Evolutionary conservation across 2,329 filamentous ascomycete genomes (phyloP).

Genomic region (Diaporthe humulicola): DNA sequence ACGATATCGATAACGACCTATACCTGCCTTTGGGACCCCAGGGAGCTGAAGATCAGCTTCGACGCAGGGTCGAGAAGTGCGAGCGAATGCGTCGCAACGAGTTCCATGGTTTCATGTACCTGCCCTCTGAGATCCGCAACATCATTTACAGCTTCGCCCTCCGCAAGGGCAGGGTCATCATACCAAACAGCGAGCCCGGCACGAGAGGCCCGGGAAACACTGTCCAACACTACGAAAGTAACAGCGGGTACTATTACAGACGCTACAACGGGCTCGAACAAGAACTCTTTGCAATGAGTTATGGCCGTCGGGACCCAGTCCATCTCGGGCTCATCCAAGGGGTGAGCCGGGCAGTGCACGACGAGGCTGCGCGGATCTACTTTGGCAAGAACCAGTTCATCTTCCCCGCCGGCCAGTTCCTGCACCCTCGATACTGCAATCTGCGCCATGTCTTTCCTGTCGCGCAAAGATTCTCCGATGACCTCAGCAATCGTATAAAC

Average conservation of each 20-base stretch:
- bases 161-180: constrained; percentile 1
- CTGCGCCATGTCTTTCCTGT: neutral
- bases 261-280: constrained; percentile 2
- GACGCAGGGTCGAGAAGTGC: neutral
- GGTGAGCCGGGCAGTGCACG: constrained; percentile 18
- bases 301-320: neutral
- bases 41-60: neutral
- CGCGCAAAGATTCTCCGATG: neutral
- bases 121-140: constrained; percentile 31
- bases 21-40: neutral
- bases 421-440: neutral
- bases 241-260: neutral
- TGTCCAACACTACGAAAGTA: neutral
- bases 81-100: neutral
- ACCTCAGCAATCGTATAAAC: neutral
- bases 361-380: constrained; percentile 23
- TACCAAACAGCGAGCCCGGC: neutral
- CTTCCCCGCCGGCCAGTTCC: neutral
- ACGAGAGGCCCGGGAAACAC: no score
- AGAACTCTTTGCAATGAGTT: neutral
- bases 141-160: constrained; percentile 23
- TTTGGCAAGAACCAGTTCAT: constrained; percentile 29
- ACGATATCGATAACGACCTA: neutral
- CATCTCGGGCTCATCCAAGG: constrained; percentile 28
- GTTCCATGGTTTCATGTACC: constrained; percentile 33